A percentile compares a stretch with the other conserved stretches of the same genome.
Evolutionary conservation across 2,329 filamentous ascomycete genomes (phyloP).

Genomic region (Taxawa tesnikishii): DNA sequence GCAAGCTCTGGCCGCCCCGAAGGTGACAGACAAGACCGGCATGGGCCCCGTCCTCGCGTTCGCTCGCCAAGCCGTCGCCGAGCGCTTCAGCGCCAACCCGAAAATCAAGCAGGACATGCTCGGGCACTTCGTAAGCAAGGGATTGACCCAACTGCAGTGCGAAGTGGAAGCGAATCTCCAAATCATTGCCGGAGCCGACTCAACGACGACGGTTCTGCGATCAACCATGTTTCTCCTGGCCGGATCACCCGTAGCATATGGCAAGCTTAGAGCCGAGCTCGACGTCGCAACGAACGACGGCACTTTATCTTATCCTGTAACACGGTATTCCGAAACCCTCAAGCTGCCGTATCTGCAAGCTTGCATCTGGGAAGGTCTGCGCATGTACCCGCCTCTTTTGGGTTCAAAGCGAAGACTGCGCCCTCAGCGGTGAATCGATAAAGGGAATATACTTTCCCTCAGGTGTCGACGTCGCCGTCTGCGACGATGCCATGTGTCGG

Average conservation of each 20-base stretch:
- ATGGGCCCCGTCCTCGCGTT: constrained; percentile 14
- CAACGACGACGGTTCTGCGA: constrained; percentile 40
- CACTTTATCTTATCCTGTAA: no score
- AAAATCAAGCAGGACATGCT: constrained; percentile 38
- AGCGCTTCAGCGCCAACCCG: constrained; percentile 15
- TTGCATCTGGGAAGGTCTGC: constrained; percentile 21
- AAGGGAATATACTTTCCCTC: no score
- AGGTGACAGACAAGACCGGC: constrained; percentile 15
- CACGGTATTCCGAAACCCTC: no score
- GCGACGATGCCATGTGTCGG: no score
- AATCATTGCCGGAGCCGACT: constrained; percentile 42
- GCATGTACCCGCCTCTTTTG: constrained; percentile 26
- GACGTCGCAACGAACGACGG: no score
- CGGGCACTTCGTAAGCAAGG: constrained; percentile 33
- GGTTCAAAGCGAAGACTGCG: no score
- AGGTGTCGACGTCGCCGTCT: no score
- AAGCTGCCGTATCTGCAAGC: constrained; percentile 26
- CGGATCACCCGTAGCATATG: constrained; percentile 31
- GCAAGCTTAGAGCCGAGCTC: constrained; percentile 36
- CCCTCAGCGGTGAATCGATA: no score
- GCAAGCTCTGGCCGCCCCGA: constrained; percentile 13
- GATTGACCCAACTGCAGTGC: constrained; percentile 23
- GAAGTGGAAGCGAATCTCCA: constrained; percentile 28
- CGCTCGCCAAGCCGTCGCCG: constrained; percentile 13
- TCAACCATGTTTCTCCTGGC: constrained; percentile 37